Evolutionary conservation across 1,284 basidiomycete genomes (phyloP).

Genomic region (Vanrija pseudolonga): DNA sequence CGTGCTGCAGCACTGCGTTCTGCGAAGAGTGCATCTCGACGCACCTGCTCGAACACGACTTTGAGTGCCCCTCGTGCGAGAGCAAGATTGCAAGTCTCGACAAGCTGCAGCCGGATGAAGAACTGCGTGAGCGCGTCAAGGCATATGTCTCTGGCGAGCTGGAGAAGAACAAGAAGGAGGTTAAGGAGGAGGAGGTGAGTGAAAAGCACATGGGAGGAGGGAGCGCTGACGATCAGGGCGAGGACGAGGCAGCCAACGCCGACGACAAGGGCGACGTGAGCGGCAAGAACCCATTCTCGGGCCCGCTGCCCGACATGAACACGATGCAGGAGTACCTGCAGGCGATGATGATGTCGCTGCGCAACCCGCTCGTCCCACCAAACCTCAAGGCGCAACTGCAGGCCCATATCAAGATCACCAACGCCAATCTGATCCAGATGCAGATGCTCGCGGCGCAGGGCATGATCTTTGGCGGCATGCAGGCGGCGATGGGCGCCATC

Average conservation of each 20-base stretch:
- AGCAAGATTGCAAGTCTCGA: slow-evolving; percentile 81
- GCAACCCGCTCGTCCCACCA: slow-evolving; percentile 28
- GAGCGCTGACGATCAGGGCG: slow-evolving; percentile 2
- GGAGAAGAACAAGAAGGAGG: slow-evolving; percentile 70
- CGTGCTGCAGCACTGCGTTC: slow-evolving; percentile 83
- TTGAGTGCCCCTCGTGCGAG: slow-evolving; percentile 81
- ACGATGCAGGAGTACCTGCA: slow-evolving; percentile 15
- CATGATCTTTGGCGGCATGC: slow-evolving; percentile 8
- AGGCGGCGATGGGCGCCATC: slow-evolving; percentile 1
- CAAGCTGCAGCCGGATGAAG: slow-evolving; percentile 73
- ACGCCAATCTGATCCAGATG: slow-evolving; percentile 40
- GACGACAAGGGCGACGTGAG: slow-evolving; percentile 1
- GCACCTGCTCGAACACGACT: slow-evolving; percentile 84
- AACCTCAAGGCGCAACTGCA: slow-evolving; percentile 21
- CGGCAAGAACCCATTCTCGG: slow-evolving; percentile 12
- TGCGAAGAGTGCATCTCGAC: slow-evolving; percentile 95
- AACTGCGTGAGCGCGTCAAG: slow-evolving; percentile 66
- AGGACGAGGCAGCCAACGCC: not conserved
- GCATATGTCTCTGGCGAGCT: slow-evolving; percentile 80
- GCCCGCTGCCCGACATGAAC: slow-evolving; percentile 18
- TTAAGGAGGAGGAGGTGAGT: slow-evolving; percentile 36
- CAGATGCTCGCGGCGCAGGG: slow-evolving; percentile 37
- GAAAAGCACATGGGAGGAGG: not conserved
- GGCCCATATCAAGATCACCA: slow-evolving; percentile 33
- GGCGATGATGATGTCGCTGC: slow-evolving; percentile 33